Evolutionary conservation across 768 basidiomycete genomes (phyloP), one percentile per base, ranked within the genome.

Genomic region (Xerocomus potaroensis): DNA sequence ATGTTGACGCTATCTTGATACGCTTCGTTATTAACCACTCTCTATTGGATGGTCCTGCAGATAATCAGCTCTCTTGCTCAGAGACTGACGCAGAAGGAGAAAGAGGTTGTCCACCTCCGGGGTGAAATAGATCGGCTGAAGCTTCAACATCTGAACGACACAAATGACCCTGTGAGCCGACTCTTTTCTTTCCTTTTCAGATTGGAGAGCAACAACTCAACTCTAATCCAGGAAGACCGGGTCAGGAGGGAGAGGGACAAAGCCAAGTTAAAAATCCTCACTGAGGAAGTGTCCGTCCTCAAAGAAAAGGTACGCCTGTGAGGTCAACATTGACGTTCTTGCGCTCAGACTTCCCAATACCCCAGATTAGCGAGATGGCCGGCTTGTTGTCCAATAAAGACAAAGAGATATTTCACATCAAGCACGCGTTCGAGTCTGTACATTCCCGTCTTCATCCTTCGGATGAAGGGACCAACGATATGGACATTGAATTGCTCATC

Each of bases 401-500:
- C 51, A 91, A 90, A 59, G 87, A 92, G 46, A 73, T 85, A 27
- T 54, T 75, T 0, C 88, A 84, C 56, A 74, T 93, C 31, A 90
- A 91, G 59, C 83, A 85, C 12, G 87, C 90, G n/a, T 71, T 96
- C 30, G 89, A 92, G 63, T 85, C 87, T 7, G 85, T 94, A 5
- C 90, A 90, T 64, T 83, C 83, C 10, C 77, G 87, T n/a, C 85
- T 93, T 62, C 72, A 76, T 5, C 71, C 77, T 5, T 66, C 77
- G 35, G 75, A 77, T 21, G 60, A 56, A 19, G 73, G 71, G 35
- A 72, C 64, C 39, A 65, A 72, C 0, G 79, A 80, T 40, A 60
- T 84, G 39, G 86, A 91, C 55, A 76, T 85, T 3, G 78, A 84
- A 45, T 57, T 72, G 11, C 84, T 94, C 52, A 88, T 83, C 0